Evolutionary conservation across 2,329 filamentous ascomycete genomes (phyloP), one percentile per base, ranked within the genome.

Genomic region (Pseudonectria foliicola): DNA sequence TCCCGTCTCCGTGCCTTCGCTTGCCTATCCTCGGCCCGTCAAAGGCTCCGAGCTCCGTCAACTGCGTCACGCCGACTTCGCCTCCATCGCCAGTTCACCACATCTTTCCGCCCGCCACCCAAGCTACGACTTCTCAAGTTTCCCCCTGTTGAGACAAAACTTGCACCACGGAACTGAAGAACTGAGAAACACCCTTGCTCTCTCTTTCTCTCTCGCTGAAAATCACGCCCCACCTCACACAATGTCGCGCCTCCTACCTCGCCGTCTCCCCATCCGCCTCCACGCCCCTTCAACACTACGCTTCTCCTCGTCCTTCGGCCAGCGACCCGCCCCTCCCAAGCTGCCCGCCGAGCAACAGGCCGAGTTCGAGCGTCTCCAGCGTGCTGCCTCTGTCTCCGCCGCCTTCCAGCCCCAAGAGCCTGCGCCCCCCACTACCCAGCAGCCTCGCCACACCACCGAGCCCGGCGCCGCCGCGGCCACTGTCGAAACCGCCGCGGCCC

Each of bases 341-440:
- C 85, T 96, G 10, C 87, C 90, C 6, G 80, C 87, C 52, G 80
- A 85, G 60, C 82, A 95, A 50, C 89, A 95, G 67, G 85, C 88
- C 57, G 77, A 93, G 46, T 95, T 92, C 59, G 89, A 95, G 63
- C 74, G 80, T 27, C 81, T 96, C 4, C 88, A 95, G 57, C 77
- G 77, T 49, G 70, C 63, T 24, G 74, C 73, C 38, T 57, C 67
- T 43, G 65, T 66, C 4, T 66, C 66, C 7, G 54, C 66, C 33
- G 58, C 62, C 44, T 65, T 67, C 47, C 55, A 64, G 46, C 45
- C 60, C 43, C 52, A 58, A 30, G 40, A 44, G n/a, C n/a, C n/a
- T n/a, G n/a, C n/a, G n/a, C n/a, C n/a, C n/a, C n/a, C n/a, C n/a
- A n/a, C n/a, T n/a, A n/a, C n/a, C n/a, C n/a, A n/a, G n/a, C n/a